phyloP scores from a whole-genome alignment of 2,329 filamentous ascomycete genomes.

The Stagonosporopsis tanaceti region DNA sequence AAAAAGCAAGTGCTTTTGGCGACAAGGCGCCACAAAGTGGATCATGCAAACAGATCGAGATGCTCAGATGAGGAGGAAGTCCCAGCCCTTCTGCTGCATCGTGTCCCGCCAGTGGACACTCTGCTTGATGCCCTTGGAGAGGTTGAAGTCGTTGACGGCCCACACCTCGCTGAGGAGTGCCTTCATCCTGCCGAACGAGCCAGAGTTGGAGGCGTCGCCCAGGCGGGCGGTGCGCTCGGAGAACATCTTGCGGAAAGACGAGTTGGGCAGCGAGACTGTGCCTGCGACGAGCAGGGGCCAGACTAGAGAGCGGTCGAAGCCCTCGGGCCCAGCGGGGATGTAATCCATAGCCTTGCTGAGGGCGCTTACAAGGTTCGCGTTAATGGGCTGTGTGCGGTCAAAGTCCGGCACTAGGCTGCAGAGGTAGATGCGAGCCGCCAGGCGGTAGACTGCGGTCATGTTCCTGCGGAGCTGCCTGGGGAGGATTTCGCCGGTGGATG shows the following conservation, averaged over 20 bases:
- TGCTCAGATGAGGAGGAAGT: constrained; percentile 83
- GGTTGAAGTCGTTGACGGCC: constrained; percentile 73
- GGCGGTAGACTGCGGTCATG: constrained; percentile 88
- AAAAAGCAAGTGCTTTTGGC: constrained; percentile 41
- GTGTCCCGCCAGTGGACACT: constrained; percentile 94
- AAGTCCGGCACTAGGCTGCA: constrained; percentile 93
- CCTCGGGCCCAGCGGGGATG: constrained; percentile 81
- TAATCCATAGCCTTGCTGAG: constrained; percentile 78
- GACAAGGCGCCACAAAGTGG: constrained; percentile 5
- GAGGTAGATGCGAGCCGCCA: constrained; percentile 95
- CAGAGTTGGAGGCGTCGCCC: constrained; percentile 78
- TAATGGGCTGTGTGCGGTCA: constrained; percentile 76
- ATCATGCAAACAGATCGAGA: constrained; percentile 36
- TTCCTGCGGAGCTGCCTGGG: constrained; percentile 86
- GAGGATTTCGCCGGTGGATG: constrained; percentile 74
- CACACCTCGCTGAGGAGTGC: constrained; percentile 84
- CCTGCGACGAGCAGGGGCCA: constrained; percentile 94
- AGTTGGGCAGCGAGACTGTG: constrained; percentile 75
- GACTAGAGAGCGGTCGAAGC: constrained; percentile 88
- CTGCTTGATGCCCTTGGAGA: constrained; percentile 59
- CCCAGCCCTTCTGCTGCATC: constrained; percentile 91
- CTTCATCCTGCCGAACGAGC: constrained; percentile 84
- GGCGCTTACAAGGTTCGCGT: constrained; percentile 78
- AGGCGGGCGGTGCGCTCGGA: constrained; percentile 76
- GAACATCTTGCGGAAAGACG: constrained; percentile 80